A percentile compares a stretch with the other conserved stretches of the same genome.
Evolutionary conservation across 305 asterid species (phyloP).

Genomic region (Fraxinus paxiana): DNA sequence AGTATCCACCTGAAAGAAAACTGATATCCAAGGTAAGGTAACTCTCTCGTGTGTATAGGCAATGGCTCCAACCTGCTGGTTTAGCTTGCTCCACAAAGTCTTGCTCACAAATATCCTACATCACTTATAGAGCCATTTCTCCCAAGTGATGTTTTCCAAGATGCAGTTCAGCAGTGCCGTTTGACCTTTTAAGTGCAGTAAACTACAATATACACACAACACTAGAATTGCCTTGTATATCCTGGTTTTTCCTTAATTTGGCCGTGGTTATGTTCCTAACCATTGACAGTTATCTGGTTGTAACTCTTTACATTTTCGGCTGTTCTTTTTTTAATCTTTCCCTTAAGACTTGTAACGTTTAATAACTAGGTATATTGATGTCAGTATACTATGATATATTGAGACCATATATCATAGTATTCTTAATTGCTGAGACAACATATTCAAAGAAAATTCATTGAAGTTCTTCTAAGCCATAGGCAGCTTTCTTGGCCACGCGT

Average conservation of each 20-base stretch:
- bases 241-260: not conserved
- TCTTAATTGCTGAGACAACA: not conserved
- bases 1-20: not conserved
- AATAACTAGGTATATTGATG: not conserved
- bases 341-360: not conserved
- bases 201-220: not conserved
- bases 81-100: not conserved
- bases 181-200: not conserved
- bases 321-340: not conserved
- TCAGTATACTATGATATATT: not conserved
- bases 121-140: not conserved
- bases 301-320: not conserved
- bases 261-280: not conserved
- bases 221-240: not conserved
- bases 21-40: not conserved
- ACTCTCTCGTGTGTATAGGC: not conserved
- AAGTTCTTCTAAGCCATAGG: not conserved
- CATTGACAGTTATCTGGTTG: not conserved
- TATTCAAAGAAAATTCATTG: not conserved
- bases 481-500: not conserved
- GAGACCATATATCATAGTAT: not conserved
- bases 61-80: not conserved
- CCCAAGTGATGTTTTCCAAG: not conserved
- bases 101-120: not conserved
- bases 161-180: not conserved